A percentile compares a stretch with the other conserved stretches of the same genome.
phyloP scores from a whole-genome alignment of 345 rosid species.

The Brassica incana region DNA sequence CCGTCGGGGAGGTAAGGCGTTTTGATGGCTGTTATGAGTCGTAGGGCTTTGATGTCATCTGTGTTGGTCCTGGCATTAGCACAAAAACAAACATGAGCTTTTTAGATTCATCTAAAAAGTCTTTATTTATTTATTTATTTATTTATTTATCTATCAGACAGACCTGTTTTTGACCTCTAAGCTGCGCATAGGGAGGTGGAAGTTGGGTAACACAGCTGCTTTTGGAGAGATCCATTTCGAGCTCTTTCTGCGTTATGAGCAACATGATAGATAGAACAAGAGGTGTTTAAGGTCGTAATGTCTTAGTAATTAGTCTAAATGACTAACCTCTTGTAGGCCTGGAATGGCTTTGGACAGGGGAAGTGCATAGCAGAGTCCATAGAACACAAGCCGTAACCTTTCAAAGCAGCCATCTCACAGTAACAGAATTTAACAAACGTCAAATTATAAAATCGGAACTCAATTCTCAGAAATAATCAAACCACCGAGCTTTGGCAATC shows the following conservation, averaged over 20 bases:
- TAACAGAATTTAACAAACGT: neutral
- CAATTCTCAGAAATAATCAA: neutral
- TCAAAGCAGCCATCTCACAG: slow-evolving; percentile 50
- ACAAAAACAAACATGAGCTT: neutral
- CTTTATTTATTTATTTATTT: neutral
- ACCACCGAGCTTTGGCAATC: slow-evolving; percentile 4
- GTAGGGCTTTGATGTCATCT: slow-evolving; percentile 68
- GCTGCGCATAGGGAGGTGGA: slow-evolving; percentile 86
- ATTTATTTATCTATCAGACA: neutral
- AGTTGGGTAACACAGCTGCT: slow-evolving; percentile 65
- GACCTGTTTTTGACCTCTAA: slow-evolving; percentile 78
- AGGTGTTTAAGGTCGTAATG: neutral
- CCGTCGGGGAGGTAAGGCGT: slow-evolving; percentile 93
- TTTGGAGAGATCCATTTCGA: slow-evolving; percentile 57
- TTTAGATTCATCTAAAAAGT: too few relatives aligned
- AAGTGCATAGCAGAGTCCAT: slow-evolving; percentile 47
- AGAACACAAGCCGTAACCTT: slow-evolving; percentile 47
- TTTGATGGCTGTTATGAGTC: slow-evolving; percentile 88
- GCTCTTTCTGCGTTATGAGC: slow-evolving; percentile 43
- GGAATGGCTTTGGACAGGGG: slow-evolving; percentile 40
- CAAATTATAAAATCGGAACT: neutral
- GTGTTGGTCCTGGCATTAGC: slow-evolving; percentile 57
- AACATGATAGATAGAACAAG: neutral
- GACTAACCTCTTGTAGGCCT: slow-evolving; percentile 48
- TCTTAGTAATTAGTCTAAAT: neutral